Conservation (phyloP, 257 asterid genomes). For the Schizonepeta tenuifolia region DNA sequence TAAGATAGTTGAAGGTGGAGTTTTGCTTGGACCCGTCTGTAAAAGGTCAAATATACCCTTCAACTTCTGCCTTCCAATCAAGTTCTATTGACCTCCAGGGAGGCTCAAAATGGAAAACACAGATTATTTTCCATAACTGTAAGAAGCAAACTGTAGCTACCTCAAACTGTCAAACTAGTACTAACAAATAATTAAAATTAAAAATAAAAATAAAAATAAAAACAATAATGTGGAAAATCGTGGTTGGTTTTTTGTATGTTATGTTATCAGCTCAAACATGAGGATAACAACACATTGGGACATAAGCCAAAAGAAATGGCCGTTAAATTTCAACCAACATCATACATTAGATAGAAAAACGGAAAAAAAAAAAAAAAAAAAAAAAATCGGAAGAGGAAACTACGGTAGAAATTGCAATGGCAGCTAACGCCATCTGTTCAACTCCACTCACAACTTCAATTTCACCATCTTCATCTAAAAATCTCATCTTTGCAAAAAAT, state of each 20-base stretch:
- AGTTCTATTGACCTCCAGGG: too few species aligned
- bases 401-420: slow-evolving; percentile 39
- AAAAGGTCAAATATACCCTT: too few species aligned
- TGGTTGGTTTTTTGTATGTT: slow-evolving; percentile 32
- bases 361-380: not conserved
- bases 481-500: slow-evolving; percentile 31
- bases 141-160: too few species aligned
- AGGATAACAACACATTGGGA: slow-evolving; percentile 39
- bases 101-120: too few species aligned
- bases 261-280: slow-evolving; percentile 24
- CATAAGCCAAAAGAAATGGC: slow-evolving; percentile 30
- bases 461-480: slow-evolving; percentile 38
- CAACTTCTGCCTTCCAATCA: too few species aligned
- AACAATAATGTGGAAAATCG: not conserved
- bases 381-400: too few species aligned
- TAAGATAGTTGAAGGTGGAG: too few species aligned
- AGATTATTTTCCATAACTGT: too few species aligned
- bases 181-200: too few species aligned
- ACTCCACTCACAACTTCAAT: slow-evolving; percentile 47
- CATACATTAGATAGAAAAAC: not conserved
- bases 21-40: too few species aligned
- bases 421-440: slow-evolving; percentile 46
- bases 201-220: not conserved
- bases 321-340: slow-evolving; percentile 38
- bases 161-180: too few species aligned